Conservation (phyloP, 768 basidiomycete genomes). For the Xerocomellus chrysenteron region DNA sequence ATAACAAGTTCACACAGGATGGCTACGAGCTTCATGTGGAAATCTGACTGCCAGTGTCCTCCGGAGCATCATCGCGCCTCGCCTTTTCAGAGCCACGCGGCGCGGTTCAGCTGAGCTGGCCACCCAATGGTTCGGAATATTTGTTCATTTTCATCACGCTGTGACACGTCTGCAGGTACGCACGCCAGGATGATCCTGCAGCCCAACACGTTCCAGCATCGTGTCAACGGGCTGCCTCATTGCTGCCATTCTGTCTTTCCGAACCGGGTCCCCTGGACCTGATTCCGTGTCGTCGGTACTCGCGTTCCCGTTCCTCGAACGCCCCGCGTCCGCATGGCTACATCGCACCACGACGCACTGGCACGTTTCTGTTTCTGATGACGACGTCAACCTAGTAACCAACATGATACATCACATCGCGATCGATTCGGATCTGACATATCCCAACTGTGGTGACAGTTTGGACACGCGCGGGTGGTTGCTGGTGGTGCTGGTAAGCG, state of each 20-base stretch:
- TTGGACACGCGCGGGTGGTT: no score
- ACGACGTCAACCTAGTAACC: neutral
- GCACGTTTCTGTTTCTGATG: neutral
- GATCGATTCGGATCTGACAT: neutral
- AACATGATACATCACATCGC: neutral
- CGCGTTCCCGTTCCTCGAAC: neutral
- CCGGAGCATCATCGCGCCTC: neutral
- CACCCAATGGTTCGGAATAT: constrained; percentile 60
- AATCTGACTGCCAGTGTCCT: no score
- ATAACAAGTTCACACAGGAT: no score
- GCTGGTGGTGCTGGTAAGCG: no score
- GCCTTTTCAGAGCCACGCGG: neutral
- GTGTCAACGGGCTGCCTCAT: neutral
- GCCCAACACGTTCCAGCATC: no score
- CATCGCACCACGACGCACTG: neutral
- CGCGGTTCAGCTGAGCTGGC: constrained; percentile 34
- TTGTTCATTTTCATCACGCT: constrained; percentile 71
- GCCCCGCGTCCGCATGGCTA: neutral
- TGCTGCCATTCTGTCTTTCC: no score
- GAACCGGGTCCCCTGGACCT: no score
- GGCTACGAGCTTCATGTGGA: no score
- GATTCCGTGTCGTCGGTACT: no score
- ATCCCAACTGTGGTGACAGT: no score
- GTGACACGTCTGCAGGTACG: constrained; percentile 74
- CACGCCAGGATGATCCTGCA: neutral